phyloP scores from a whole-genome alignment of 139 green algal species.

The Diplosphaera chodatii region DNA sequence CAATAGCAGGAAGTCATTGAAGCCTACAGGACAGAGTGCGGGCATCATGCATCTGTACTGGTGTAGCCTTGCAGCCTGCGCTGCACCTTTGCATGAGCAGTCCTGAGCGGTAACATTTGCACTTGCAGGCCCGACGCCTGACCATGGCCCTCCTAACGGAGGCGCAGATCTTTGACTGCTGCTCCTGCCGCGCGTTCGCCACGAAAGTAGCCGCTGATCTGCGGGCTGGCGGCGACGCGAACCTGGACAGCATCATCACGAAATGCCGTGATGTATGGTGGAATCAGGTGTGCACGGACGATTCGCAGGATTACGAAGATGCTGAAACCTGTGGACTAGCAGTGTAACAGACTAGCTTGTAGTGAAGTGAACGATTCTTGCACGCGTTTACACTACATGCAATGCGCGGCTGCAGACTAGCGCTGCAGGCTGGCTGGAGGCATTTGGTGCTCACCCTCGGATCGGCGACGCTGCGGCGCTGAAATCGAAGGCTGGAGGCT shows the following conservation, averaged over 20 bases:
- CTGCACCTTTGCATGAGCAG: too few species aligned
- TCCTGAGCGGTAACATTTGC: too few species aligned
- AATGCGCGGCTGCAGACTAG: not conserved
- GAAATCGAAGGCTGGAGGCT: slow-evolving; percentile 20
- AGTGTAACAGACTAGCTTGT: not conserved
- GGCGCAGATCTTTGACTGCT: not conserved
- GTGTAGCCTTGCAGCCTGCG: too few species aligned
- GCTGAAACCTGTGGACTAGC: too few species aligned
- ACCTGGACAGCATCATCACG: not conserved
- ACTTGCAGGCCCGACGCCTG: too few species aligned
- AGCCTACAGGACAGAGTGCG: too few species aligned
- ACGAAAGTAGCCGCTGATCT: not conserved
- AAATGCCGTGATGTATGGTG: not conserved
- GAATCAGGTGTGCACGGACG: not conserved
- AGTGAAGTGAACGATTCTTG: too few species aligned
- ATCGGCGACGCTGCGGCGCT: slow-evolving; percentile 70
- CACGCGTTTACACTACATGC: too few species aligned
- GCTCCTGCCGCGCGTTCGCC: not conserved
- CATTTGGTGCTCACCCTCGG: slow-evolving; percentile 79
- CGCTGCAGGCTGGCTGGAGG: slow-evolving; percentile 74
- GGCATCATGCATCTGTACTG: too few species aligned
- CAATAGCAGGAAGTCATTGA: too few species aligned
- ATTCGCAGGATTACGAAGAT: too few species aligned
- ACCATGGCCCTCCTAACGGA: not conserved
- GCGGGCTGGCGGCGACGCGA: too few species aligned